These are phyloP conservation scores for Schizosaccharomyces lindneri DNA, from an alignment of 805 yeast genomes.

Conservation along the genomic window DNA sequence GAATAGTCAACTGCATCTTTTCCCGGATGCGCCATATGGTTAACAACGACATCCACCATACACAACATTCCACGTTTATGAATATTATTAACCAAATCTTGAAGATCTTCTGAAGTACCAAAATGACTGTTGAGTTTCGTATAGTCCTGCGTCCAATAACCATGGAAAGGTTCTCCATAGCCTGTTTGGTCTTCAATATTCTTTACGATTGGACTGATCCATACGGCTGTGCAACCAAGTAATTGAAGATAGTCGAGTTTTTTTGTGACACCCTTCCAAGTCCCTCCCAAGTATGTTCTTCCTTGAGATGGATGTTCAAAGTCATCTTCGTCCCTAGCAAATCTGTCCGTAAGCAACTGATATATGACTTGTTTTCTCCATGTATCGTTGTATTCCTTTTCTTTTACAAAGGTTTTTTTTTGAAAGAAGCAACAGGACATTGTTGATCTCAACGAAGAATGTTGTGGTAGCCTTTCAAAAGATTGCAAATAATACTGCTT, in stretches of 20 bases:
- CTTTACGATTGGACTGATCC: slow-evolving; percentile 4
- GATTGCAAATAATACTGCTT: no score
- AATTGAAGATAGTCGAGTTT: slow-evolving; percentile 4
- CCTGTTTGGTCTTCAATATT: slow-evolving; percentile 2
- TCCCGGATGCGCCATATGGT: slow-evolving; percentile 1
- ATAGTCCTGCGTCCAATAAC: slow-evolving; percentile 1
- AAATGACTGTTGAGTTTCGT: background rate
- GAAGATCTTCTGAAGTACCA: slow-evolving; percentile 1
- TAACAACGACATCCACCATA: slow-evolving; percentile 4
- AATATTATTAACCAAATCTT: background rate
- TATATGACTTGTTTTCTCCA: slow-evolving; percentile 1
- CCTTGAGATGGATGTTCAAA: background rate
- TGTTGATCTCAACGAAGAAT: no score
- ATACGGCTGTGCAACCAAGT: slow-evolving; percentile 4
- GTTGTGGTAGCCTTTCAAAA: no score
- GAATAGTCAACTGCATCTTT: background rate
- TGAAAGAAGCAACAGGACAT: no score
- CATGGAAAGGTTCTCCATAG: slow-evolving; percentile 4
- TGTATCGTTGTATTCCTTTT: background rate
- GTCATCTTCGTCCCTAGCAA: slow-evolving; percentile 1
- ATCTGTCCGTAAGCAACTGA: slow-evolving; percentile 4
- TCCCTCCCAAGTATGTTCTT: slow-evolving; percentile 4
- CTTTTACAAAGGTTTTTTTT: no score
- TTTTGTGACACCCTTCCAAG: slow-evolving; percentile 3
- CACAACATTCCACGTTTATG: slow-evolving; percentile 4